Evolutionary conservation across 2,329 filamentous ascomycete genomes (phyloP).

Genomic region (Ophiocordyceps robertsii): DNA sequence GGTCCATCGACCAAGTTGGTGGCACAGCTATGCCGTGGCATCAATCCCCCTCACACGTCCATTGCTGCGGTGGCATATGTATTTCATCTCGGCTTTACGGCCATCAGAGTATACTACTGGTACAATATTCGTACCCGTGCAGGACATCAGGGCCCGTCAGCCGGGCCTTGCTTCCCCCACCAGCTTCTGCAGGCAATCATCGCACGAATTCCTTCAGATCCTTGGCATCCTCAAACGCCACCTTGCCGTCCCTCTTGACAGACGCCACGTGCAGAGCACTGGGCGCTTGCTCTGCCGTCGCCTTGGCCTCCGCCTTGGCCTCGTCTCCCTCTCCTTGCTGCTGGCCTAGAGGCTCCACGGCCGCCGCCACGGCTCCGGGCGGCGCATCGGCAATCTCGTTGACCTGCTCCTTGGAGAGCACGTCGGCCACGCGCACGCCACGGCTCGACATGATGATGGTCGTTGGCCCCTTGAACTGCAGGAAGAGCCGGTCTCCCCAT

Average conservation of each 20-base stretch:
- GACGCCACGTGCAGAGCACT: constrained; percentile 41
- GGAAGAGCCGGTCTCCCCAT: constrained; percentile 86
- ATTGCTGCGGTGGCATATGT: neutral
- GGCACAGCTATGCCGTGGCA: too few relatives aligned
- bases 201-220: constrained; percentile 42
- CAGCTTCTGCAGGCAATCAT: constrained; percentile 11
- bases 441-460: constrained; percentile 82
- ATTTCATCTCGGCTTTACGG: too few relatives aligned
- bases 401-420: constrained; percentile 63
- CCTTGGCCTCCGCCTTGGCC: constrained; percentile 7
- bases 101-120: neutral
- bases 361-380: constrained; percentile 53
- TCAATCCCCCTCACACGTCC: neutral
- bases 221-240: constrained; percentile 49
- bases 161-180: neutral
- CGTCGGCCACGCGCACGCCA: constrained; percentile 65
- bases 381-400: constrained; percentile 82
- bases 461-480: constrained; percentile 76
- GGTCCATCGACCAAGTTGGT: too few relatives aligned
- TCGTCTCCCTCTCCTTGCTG: constrained; percentile 2
- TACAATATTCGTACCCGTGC: neutral
- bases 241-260: constrained; percentile 48
- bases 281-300: constrained; percentile 19
- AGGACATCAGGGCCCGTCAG: neutral
- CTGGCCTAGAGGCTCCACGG: constrained; percentile 33